Evolutionary conservation across 371 early-diverging fungal species (phyloP).

Genomic region (Enterocytospora artemiae): DNA sequence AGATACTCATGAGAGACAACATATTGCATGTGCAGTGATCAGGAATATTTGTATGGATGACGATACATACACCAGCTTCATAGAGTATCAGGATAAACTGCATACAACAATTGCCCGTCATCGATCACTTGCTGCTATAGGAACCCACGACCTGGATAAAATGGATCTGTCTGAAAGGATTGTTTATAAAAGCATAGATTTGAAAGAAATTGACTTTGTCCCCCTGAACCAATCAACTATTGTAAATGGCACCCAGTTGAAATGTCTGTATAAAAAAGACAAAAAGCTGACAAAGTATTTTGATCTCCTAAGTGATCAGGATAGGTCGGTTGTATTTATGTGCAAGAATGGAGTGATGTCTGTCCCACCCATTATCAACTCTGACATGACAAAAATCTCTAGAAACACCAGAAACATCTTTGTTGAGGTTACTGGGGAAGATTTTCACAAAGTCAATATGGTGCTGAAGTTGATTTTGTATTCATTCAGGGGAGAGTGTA

Average conservation of each 20-base stretch:
- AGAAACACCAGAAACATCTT: constrained; percentile 87
- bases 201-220: constrained; percentile 75
- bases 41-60: constrained; percentile 73
- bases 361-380: constrained; percentile 98
- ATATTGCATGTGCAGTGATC: constrained; percentile 79
- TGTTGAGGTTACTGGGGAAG: constrained; percentile 93
- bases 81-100: constrained; percentile 95
- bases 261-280: constrained; percentile 74
- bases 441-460: constrained; percentile 59
- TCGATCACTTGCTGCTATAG: constrained; percentile 87
- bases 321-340: constrained; percentile 70
- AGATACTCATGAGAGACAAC: constrained; percentile 68
- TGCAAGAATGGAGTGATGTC: constrained; percentile 72
- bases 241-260: constrained; percentile 74
- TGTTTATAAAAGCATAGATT: constrained; percentile 77
- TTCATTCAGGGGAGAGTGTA: constrained; percentile 59
- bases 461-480: constrained; percentile 47
- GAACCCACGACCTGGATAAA: constrained; percentile 94
- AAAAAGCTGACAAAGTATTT: constrained; percentile 75
- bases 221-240: constrained; percentile 70
- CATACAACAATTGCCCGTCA: constrained; percentile 89
- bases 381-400: constrained; percentile 87
- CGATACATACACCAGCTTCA: constrained; percentile 77
- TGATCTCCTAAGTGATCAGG: constrained; percentile 75
- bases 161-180: constrained; percentile 80